Evolutionary conservation across 345 rosid genomes (phyloP).

Genomic region (Trapa bicornis): DNA sequence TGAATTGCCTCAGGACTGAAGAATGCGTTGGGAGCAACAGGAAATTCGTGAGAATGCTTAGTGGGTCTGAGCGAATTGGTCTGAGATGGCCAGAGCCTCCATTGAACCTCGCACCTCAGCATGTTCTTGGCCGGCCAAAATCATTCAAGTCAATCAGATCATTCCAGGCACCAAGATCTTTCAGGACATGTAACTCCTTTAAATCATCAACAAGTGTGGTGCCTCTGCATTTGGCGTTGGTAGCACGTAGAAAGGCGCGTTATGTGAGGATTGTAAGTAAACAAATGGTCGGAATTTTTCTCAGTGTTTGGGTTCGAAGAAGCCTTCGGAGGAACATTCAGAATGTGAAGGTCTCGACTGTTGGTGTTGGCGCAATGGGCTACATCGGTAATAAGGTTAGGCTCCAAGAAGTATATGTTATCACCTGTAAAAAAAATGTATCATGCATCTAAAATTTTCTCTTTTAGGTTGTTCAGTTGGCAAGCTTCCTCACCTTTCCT

Average conservation of each 20-base stretch:
- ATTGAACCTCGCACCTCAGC: slow-evolving; percentile 46
- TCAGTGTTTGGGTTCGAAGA: slow-evolving; percentile 80
- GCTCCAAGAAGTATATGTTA: slow-evolving; percentile 6
- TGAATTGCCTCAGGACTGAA: slow-evolving; percentile 43
- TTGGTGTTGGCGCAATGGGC: slow-evolving; percentile 95
- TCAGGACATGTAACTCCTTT: slow-evolving; percentile 45
- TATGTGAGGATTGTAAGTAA: slow-evolving; percentile 75
- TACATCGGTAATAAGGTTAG: slow-evolving; percentile 91
- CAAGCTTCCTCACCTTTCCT: background rate
- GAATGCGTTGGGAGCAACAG: slow-evolving; percentile 14
- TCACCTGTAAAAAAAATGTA: too few relatives aligned
- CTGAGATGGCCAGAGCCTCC: slow-evolving; percentile 92
- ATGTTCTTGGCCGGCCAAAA: slow-evolving; percentile 43
- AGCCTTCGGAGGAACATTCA: slow-evolving; percentile 77
- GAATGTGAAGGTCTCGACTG: slow-evolving; percentile 70
- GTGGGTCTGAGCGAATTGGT: slow-evolving; percentile 65
- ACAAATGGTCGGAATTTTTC: slow-evolving; percentile 90
- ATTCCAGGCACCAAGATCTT: slow-evolving; percentile 40
- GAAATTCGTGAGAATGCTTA: slow-evolving; percentile 41
- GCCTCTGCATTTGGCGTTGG: slow-evolving; percentile 30
- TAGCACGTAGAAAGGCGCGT: slow-evolving; percentile 54
- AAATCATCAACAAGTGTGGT: slow-evolving; percentile 31
- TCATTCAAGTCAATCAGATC: slow-evolving; percentile 52
- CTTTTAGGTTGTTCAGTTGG: background rate
- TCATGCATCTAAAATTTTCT: background rate